A percentile compares a stretch with the other conserved stretches of the same genome.
Evolutionary conservation across 129 eudicot genomes (phyloP).

Genomic region (Calendula officinalis): DNA sequence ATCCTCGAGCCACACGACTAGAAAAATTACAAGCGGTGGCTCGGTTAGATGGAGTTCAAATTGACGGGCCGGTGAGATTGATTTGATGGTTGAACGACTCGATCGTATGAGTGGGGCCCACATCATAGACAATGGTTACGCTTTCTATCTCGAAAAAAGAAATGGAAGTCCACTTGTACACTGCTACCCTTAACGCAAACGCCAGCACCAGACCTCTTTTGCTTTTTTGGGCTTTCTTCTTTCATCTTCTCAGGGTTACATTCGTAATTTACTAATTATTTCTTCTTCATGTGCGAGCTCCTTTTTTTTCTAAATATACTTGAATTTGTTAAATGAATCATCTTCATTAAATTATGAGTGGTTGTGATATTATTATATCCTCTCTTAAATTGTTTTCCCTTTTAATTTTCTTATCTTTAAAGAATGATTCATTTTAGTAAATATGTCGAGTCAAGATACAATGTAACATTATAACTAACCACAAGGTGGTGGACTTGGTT

Average conservation of each 20-base stretch:
- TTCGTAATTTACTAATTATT: constrained; percentile 19
- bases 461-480: too few relatives aligned
- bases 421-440: not conserved
- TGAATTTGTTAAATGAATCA: too few relatives aligned
- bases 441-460: too few relatives aligned
- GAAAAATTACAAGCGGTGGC: constrained; percentile 12
- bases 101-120: not conserved
- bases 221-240: constrained; percentile 24
- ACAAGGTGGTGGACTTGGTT: too few relatives aligned
- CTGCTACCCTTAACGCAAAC: constrained; percentile 26
- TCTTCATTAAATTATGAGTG: too few relatives aligned
- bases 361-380: too few relatives aligned
- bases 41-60: constrained; percentile 12
- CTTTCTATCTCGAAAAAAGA: constrained; percentile 12
- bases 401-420: not conserved
- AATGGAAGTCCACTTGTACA: too few relatives aligned
- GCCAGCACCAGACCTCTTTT: constrained; percentile 11
- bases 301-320: too few relatives aligned
- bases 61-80: constrained; percentile 7
- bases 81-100: not conserved
- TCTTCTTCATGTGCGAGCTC: not conserved
- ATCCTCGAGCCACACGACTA: constrained; percentile 2
- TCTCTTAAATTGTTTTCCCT: too few relatives aligned
- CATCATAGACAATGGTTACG: constrained; percentile 20
- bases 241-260: constrained; percentile 31